These are phyloP conservation scores for Cladobotryum mycophilum DNA, from an alignment of 2,329 filamentous ascomycete species.

Conservation along the genomic window DNA sequence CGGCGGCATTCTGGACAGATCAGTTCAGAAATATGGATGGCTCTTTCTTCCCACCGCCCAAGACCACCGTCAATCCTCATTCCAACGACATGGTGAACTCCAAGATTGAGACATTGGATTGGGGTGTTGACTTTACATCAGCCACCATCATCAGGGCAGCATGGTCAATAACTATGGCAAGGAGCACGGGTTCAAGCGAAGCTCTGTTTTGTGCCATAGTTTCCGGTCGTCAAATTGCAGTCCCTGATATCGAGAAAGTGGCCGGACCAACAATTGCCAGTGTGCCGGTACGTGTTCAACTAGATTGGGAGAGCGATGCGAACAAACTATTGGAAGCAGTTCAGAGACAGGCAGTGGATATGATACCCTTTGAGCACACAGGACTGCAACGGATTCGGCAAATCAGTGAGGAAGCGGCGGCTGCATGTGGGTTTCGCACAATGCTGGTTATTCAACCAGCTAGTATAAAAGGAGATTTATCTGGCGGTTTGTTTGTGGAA, in stretches of 20 bases:
- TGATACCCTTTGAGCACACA: constrained; percentile 16
- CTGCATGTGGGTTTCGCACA: constrained; percentile 21
- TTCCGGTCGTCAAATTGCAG: constrained; percentile 22
- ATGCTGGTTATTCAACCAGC: constrained; percentile 22
- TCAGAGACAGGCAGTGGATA: constrained; percentile 1
- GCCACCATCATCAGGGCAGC: constrained; percentile 20
- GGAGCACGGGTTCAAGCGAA: constrained; percentile 15
- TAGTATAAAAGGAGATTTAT: neutral
- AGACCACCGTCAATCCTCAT: too few species aligned
- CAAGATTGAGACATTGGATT: too few species aligned
- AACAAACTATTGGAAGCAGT: constrained; percentile 13
- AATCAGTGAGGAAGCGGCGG: constrained; percentile 12
- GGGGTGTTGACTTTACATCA: constrained; percentile 2
- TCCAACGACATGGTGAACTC: too few species aligned
- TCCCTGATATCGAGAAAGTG: constrained; percentile 21
- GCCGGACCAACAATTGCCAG: constrained; percentile 26
- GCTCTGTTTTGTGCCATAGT: constrained; percentile 22
- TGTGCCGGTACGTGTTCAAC: constrained; percentile 20
- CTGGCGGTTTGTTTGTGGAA: too few species aligned
- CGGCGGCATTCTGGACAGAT: neutral
- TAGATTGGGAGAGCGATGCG: constrained; percentile 11
- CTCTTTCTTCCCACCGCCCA: neutral
- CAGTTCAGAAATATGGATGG: neutral
- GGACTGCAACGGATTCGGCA: constrained; percentile 17
- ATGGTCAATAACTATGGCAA: constrained; percentile 19